Conservation (phyloP, 257 asterid genomes). For the Solanum medicagineum region DNA sequence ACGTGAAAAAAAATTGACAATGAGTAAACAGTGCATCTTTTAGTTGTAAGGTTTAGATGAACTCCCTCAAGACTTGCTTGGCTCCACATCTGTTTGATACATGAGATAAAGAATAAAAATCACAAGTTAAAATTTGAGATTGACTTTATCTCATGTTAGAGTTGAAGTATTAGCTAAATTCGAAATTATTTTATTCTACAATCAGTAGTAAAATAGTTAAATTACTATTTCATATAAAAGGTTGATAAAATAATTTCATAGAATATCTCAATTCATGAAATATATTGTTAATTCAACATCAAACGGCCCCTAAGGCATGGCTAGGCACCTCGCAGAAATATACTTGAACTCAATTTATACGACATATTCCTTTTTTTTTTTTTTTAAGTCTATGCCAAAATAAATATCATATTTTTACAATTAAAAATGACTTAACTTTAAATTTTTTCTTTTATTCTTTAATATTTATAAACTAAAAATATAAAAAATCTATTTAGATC, state of each 20-base stretch:
- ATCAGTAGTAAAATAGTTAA: background rate
- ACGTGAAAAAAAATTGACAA: too few relatives aligned
- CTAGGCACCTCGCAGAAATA: background rate
- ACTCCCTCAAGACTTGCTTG: too few relatives aligned
- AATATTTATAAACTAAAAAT: too few relatives aligned
- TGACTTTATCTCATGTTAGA: fast-evolving
- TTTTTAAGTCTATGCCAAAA: background rate
- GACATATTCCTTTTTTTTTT: too few relatives aligned
- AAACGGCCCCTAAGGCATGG: background rate
- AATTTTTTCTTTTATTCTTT: too few relatives aligned
- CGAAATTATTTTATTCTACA: fast-evolving
- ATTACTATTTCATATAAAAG: background rate
- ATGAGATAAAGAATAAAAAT: background rate
- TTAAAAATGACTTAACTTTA: background rate
- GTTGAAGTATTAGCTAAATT: background rate
- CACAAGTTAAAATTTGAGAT: fast-evolving
- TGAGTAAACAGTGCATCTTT: too few relatives aligned
- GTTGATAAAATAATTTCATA: background rate
- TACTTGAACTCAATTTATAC: background rate
- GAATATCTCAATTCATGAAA: too few relatives aligned
- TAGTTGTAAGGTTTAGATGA: too few relatives aligned
- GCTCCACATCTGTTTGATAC: too few relatives aligned
- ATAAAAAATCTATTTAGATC: too few relatives aligned
- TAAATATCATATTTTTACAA: background rate
- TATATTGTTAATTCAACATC: background rate